Evolutionary conservation across 2,329 filamentous ascomycete genomes (phyloP).

Genomic region (Fusarium sp.): DNA sequence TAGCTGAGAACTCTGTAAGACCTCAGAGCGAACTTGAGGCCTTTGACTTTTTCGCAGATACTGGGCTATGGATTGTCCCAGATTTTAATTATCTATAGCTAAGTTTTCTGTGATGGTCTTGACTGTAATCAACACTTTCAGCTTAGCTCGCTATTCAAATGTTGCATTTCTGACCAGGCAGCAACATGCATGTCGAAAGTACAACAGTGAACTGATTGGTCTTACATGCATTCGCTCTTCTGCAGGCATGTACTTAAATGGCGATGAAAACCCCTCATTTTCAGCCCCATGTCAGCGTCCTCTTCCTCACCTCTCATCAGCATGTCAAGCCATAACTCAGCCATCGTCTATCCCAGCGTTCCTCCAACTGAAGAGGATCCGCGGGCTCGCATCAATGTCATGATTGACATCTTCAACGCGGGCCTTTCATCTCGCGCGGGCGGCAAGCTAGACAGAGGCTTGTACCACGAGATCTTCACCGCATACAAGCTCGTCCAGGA

Average conservation of each 20-base stretch:
- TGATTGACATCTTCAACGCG: neutral
- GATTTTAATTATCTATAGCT: neutral
- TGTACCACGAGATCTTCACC: neutral
- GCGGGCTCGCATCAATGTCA: neutral
- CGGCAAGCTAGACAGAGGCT: neutral
- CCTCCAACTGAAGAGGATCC: neutral
- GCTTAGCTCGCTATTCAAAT: neutral
- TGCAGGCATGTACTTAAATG: accelerated
- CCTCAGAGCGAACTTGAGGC: neutral
- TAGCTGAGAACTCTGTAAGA: neutral
- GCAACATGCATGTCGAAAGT: neutral
- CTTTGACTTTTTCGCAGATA: neutral
- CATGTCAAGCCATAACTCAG: neutral
- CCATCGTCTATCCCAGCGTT: neutral
- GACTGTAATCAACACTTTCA: neutral
- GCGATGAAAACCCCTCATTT: neutral
- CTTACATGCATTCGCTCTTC: neutral
- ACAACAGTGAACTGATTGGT: neutral
- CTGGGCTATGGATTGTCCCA: neutral
- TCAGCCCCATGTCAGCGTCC: neutral
- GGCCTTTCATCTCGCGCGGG: neutral
- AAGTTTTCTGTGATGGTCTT: no score
- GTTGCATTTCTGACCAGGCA: neutral
- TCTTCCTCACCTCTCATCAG: neutral
- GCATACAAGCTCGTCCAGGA: neutral